Conservation (phyloP, 306 rosid genomes). For the Luffa acutangula region DNA sequence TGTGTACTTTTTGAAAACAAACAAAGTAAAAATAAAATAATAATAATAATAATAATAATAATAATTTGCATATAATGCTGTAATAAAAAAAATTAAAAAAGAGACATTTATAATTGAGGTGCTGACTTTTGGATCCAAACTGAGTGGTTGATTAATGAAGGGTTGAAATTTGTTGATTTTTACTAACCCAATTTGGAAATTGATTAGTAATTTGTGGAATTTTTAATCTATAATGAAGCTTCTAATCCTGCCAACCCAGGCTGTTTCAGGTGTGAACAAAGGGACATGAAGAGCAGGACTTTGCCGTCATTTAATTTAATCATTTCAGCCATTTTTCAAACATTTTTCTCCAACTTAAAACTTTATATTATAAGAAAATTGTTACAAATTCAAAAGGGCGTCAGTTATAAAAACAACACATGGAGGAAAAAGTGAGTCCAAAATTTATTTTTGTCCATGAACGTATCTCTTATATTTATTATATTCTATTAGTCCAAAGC, state of each 20-base stretch:
- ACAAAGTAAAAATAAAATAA: background rate
- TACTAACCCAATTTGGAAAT: background rate
- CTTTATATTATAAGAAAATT: background rate
- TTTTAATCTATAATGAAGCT: background rate
- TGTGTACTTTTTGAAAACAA: background rate
- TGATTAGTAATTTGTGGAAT: background rate
- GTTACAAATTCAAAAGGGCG: background rate
- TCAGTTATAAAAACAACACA: background rate
- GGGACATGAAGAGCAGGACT: background rate
- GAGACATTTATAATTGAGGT: background rate
- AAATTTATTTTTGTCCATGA: no score
- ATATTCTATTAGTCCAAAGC: no score
- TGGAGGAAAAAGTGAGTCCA: background rate
- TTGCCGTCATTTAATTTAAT: background rate
- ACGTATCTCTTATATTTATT: no score
- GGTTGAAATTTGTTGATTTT: background rate
- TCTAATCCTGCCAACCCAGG: background rate
- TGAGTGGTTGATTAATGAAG: background rate
- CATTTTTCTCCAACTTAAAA: background rate
- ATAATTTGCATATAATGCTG: no score
- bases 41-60: no score
- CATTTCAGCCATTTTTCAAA: background rate
- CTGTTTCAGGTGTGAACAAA: background rate
- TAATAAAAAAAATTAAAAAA: no score
- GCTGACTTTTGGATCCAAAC: background rate